Percentiles rank a stretch among this genome's conserved stretches.
Conservation (phyloP, 257 asterid genomes). For the Scutellaria baicalensis region DNA sequence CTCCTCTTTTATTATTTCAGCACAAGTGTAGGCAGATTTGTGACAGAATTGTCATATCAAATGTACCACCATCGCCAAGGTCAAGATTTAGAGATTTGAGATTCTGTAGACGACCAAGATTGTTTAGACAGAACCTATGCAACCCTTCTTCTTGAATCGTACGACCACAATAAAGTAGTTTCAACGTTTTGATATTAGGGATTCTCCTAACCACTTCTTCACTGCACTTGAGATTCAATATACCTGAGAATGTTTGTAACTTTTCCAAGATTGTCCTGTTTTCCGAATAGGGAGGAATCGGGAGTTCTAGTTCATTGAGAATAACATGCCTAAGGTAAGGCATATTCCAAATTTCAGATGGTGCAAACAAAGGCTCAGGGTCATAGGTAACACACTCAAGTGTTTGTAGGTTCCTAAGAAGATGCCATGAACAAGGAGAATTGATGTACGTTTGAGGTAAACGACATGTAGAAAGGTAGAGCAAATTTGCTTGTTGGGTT, state of each 20-base stretch:
- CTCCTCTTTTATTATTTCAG: background rate
- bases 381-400: background rate
- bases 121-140: background rate
- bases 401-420: background rate
- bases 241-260: background rate
- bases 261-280: too few species aligned
- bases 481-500: background rate
- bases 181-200: background rate
- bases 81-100: background rate
- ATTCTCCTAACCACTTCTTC: background rate
- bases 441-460: background rate
- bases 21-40: background rate
- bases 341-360: background rate
- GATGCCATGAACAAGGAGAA: background rate
- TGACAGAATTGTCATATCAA: too few species aligned
- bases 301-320: background rate
- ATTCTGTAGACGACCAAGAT: background rate
- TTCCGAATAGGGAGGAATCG: background rate
- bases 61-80: too few species aligned
- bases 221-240: background rate
- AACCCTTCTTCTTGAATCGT: background rate
- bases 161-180: accelerated
- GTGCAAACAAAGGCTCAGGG: too few species aligned
- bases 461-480: background rate
- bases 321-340: background rate